A percentile compares a stretch with the other conserved stretches of the same genome.
Evolutionary conservation across 1,284 basidiomycete genomes (phyloP).

Genomic region (Cystobasidiaceae sp.): DNA sequence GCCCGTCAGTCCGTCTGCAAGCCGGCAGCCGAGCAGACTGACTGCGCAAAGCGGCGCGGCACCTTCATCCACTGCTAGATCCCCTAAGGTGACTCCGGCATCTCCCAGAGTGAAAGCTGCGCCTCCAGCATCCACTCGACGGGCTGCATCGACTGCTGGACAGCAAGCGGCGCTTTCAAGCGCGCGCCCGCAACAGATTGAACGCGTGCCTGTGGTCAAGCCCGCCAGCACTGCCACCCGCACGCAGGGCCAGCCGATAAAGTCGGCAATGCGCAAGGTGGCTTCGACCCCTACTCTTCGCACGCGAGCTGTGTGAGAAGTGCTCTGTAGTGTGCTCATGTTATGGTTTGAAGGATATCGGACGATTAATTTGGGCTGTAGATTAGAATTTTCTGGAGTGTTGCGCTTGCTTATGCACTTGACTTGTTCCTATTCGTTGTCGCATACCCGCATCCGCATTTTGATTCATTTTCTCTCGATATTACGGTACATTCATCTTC

Average conservation of each 20-base stretch:
- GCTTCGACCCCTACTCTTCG: constrained; percentile 2
- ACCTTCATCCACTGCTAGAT: not conserved
- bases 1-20: not conserved
- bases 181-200: not conserved
- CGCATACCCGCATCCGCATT: not conserved
- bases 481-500: no score
- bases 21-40: not conserved
- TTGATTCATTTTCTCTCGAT: not conserved
- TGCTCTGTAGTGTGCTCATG: not conserved
- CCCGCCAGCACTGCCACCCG: not conserved
- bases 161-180: not conserved
- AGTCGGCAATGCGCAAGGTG: constrained; percentile 9
- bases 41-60: not conserved
- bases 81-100: not conserved
- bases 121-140: not conserved
- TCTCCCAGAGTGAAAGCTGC: not conserved
- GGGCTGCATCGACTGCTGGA: not conserved
- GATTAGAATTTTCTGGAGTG: no score
- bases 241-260: not conserved
- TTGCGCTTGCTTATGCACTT: not conserved
- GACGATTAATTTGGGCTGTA: no score
- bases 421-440: not conserved
- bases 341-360: no score
- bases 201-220: not conserved
- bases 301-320: not conserved